Evolutionary conservation across 371 early-diverging fungal genomes (phyloP).

Genomic region (Blastocladiella emersonii): DNA sequence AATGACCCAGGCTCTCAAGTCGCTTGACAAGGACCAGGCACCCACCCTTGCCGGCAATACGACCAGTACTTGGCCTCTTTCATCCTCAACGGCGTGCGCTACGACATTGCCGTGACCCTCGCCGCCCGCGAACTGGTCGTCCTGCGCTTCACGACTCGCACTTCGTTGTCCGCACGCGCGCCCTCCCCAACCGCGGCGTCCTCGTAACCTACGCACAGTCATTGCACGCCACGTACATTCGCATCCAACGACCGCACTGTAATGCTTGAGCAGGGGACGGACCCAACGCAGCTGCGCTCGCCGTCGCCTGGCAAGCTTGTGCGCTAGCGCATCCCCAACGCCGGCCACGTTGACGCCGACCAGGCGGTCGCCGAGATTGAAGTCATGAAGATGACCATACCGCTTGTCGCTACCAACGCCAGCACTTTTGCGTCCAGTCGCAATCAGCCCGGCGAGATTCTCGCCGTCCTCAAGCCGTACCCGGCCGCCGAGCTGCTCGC

Average conservation of each 20-base stretch:
- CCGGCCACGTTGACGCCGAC: slow-evolving; percentile 72
- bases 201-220: slow-evolving; percentile 76
- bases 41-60: too few relatives aligned
- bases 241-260: slow-evolving; percentile 83
- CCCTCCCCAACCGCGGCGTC: slow-evolving; percentile 83
- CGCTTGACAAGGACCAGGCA: too few relatives aligned
- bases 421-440: too few relatives aligned
- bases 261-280: slow-evolving; percentile 84
- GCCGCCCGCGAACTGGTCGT: slow-evolving; percentile 64
- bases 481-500: too few relatives aligned
- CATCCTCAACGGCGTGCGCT: too few relatives aligned
- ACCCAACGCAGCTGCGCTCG: too few relatives aligned
- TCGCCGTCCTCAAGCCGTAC: too few relatives aligned
- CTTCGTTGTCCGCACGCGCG: slow-evolving; percentile 66
- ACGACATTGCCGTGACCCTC: too few relatives aligned
- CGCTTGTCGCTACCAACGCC: slow-evolving; percentile 74
- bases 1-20: too few relatives aligned
- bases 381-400: slow-evolving; percentile 99
- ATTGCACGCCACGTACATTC: too few relatives aligned
- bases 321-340: slow-evolving; percentile 77
- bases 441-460: too few relatives aligned
- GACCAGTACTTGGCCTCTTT: too few relatives aligned
- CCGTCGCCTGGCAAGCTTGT: slow-evolving; percentile 96
- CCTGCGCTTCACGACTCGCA: slow-evolving; percentile 64
- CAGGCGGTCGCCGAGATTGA: slow-evolving; percentile 96